Evolutionary conservation across 106 monocot genomes (phyloP).

Genomic region (Chionographis japonica): DNA sequence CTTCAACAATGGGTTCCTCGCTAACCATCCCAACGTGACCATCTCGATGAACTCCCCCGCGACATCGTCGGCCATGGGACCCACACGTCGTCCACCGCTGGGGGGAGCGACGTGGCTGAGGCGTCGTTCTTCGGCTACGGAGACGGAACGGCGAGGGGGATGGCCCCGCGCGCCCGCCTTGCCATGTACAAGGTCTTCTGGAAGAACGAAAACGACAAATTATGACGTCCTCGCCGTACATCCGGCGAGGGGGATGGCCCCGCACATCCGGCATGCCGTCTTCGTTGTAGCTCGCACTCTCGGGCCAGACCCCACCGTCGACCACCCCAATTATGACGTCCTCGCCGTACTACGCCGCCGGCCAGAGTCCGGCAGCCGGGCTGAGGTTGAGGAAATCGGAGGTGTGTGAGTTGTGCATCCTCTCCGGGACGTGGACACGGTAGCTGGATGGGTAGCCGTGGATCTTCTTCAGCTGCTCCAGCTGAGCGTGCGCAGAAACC

Average conservation of each 20-base stretch:
- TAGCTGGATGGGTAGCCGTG: slow-evolving; percentile 31
- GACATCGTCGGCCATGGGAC: too few relatives aligned
- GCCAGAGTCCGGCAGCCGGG: slow-evolving; percentile 30
- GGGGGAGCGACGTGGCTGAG: too few relatives aligned
- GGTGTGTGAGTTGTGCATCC: slow-evolving; percentile 49
- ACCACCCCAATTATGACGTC: slow-evolving; percentile 30
- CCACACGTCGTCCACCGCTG: too few relatives aligned
- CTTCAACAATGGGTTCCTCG: too few relatives aligned
- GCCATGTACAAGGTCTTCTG: too few relatives aligned
- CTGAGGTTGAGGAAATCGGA: slow-evolving; percentile 43
- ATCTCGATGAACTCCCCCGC: too few relatives aligned
- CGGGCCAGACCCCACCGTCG: slow-evolving; percentile 17
- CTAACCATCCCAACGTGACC: too few relatives aligned
- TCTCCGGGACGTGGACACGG: slow-evolving; percentile 15
- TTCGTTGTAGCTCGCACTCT: slow-evolving; percentile 1
- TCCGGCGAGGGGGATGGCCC: slow-evolving; percentile 3
- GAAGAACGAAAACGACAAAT: too few relatives aligned
- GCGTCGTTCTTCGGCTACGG: too few relatives aligned
- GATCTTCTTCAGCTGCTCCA: slow-evolving; percentile 20
- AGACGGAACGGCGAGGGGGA: too few relatives aligned
- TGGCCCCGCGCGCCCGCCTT: too few relatives aligned
- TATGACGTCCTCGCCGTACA: slow-evolving; percentile 23
- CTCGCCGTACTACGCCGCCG: too few relatives aligned
- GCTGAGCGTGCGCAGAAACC: slow-evolving; percentile 48
- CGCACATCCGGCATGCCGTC: background rate